Conservation (phyloP, 1,284 basidiomycete species). For the Thelephora terrestris region DNA sequence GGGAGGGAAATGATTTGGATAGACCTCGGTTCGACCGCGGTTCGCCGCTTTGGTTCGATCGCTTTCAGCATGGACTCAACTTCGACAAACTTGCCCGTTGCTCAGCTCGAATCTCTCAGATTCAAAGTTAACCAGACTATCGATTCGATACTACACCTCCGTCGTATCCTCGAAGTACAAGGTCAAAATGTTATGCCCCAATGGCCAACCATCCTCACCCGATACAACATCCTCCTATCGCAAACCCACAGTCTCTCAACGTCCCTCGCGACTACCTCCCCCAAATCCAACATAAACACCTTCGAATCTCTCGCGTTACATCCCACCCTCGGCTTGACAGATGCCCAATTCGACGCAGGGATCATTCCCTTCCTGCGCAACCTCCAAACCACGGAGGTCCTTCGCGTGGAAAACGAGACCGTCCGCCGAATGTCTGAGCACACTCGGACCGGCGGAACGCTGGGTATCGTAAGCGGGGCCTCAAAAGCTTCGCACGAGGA, state of each 20-base stretch:
- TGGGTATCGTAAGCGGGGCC: conserved; percentile 27
- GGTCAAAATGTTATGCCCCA: conserved; percentile 48
- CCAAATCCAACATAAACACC: conserved; percentile 26
- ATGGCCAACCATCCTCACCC: conserved; percentile 75
- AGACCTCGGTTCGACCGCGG: too few species aligned
- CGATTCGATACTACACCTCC: conserved; percentile 57
- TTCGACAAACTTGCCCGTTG: conserved; percentile 20
- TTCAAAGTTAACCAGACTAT: conserved; percentile 69
- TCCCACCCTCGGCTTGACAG: conserved; percentile 44
- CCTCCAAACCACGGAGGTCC: conserved; percentile 65
- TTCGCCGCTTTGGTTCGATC: too few species aligned
- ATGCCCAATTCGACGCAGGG: conserved; percentile 58
- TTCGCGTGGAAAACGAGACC: conserved; percentile 54
- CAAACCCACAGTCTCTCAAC: conserved; percentile 67
- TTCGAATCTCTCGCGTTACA: conserved; percentile 59
- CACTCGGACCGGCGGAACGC: conserved; percentile 49
- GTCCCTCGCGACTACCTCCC: conserved; percentile 32
- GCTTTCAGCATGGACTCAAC: background rate
- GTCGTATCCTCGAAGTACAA: conserved; percentile 49
- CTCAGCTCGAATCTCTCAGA: conserved; percentile 61
- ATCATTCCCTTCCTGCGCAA: conserved; percentile 63
- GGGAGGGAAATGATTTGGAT: too few species aligned
- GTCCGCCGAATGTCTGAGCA: conserved; percentile 59
- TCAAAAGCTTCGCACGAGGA: conserved; percentile 32
- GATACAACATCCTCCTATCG: conserved; percentile 72